phyloP scores from a whole-genome alignment of 148 eudicot species.

The Simmondsia chinensis region DNA sequence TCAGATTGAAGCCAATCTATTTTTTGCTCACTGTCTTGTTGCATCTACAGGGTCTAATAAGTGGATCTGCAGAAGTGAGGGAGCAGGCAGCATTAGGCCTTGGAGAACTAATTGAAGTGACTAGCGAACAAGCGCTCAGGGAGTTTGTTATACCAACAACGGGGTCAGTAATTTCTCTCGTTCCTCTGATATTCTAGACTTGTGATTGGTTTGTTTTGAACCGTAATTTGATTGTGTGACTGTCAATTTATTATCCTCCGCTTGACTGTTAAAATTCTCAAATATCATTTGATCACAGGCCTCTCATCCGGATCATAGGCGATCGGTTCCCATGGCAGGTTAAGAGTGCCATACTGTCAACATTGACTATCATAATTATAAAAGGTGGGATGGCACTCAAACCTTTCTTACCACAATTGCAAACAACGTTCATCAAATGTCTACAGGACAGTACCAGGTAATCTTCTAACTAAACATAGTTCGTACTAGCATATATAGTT shows the following conservation, averaged over 20 bases:
- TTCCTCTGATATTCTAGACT: too few species aligned
- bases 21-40: neutral
- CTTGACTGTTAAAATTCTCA: neutral
- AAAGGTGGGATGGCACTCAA: conserved; percentile 90
- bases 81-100: conserved; percentile 98
- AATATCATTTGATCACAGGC: conserved; percentile 36
- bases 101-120: conserved; percentile 95
- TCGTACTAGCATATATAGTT: neutral
- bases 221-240: too few species aligned
- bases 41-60: conserved; percentile 60
- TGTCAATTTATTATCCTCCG: too few species aligned
- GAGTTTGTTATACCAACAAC: conserved; percentile 91
- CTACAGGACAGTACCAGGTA: conserved; percentile 88
- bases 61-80: conserved; percentile 95
- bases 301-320: conserved; percentile 91
- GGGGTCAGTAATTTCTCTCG: conserved; percentile 60
- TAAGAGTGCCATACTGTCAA: conserved; percentile 93
- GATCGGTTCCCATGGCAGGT: conserved; percentile 99
- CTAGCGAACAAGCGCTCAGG: conserved; percentile 76
- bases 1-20: too few species aligned
- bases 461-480: conserved; percentile 9
- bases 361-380: conserved; percentile 75
- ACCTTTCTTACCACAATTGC: conserved; percentile 97
- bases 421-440: conserved; percentile 92
- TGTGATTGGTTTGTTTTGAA: neutral